A percentile compares a stretch with the other conserved stretches of the same genome.
Evolutionary conservation across 2,329 filamentous ascomycete species (phyloP).

Genomic region (Ilyonectria mors-panacis): DNA sequence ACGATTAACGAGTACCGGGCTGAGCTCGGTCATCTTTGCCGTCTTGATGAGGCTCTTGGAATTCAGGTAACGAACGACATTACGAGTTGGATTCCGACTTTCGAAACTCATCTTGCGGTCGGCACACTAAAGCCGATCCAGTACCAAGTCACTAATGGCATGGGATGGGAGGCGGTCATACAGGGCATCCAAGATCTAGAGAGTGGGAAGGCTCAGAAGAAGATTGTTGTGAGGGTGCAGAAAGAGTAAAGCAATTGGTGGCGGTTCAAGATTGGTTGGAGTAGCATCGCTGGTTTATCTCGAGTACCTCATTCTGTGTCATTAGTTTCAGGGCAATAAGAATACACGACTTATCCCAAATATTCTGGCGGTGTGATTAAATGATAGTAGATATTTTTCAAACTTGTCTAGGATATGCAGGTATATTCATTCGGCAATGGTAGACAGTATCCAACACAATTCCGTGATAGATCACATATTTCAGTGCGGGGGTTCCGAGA

Average conservation of each 20-base stretch:
- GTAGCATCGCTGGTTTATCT: not conserved
- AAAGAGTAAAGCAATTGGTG: constrained; percentile 14
- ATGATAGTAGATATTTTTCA: too few relatives aligned
- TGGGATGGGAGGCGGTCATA: constrained; percentile 47
- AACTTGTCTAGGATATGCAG: too few relatives aligned
- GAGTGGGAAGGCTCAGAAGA: constrained; percentile 44
- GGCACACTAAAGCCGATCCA: constrained; percentile 46
- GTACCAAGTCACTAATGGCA: constrained; percentile 38
- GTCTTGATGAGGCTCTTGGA: constrained; percentile 33
- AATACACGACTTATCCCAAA: too few relatives aligned
- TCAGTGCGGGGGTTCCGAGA: not conserved
- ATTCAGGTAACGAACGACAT: constrained; percentile 35
- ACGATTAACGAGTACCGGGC: constrained; percentile 46
- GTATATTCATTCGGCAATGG: too few relatives aligned
- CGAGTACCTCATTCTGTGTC: not conserved
- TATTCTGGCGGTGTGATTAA: too few relatives aligned
- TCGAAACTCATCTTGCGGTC: constrained; percentile 42
- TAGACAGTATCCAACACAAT: too few relatives aligned
- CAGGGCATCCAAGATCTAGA: constrained; percentile 40
- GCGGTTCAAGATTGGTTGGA: not conserved
- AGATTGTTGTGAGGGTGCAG: constrained; percentile 44
- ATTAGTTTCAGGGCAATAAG: too few relatives aligned
- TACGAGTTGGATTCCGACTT: constrained; percentile 33
- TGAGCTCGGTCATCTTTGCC: constrained; percentile 45
- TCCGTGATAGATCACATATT: not conserved